phyloP scores from a whole-genome alignment of 2,329 filamentous ascomycete species.

The Aspergillus sp. region DNA sequence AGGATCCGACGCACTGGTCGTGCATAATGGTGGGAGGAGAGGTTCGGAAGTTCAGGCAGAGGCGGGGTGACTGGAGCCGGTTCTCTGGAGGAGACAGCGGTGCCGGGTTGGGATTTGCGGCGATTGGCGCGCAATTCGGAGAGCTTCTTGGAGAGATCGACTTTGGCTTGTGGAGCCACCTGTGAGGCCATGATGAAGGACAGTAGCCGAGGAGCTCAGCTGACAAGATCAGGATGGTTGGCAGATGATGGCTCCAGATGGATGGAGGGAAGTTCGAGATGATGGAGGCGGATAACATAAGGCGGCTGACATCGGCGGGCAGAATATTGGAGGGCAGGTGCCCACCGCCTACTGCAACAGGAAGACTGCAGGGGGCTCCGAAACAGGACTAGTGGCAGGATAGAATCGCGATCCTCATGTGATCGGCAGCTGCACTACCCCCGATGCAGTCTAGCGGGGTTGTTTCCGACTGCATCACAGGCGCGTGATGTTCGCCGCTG shows the following conservation, averaged over 20 bases:
- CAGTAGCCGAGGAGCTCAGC: slow-evolving; percentile 6
- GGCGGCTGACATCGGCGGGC: not conserved
- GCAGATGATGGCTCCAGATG: not conserved
- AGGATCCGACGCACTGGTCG: slow-evolving; percentile 76
- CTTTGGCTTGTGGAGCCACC: slow-evolving; percentile 19
- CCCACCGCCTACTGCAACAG: slow-evolving; percentile 10
- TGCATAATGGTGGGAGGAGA: slow-evolving; percentile 59
- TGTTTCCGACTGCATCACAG: not conserved
- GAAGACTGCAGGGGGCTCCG: not conserved
- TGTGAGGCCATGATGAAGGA: slow-evolving; percentile 23
- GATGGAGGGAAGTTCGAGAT: not conserved
- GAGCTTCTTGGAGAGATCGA: slow-evolving; percentile 42
- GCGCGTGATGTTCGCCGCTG: not conserved
- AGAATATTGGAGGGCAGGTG: not conserved
- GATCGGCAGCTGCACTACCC: slow-evolving; percentile 5
- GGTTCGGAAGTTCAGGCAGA: slow-evolving; percentile 66
- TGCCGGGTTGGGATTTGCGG: slow-evolving; percentile 25
- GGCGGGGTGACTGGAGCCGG: slow-evolving; percentile 73
- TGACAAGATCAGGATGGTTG: slow-evolving; percentile 3
- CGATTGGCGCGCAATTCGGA: slow-evolving; percentile 33
- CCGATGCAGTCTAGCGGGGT: slow-evolving; percentile 6
- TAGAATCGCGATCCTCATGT: slow-evolving; percentile 5
- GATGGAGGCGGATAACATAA: not conserved
- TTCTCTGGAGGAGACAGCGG: slow-evolving; percentile 27
- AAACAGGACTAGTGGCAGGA: slow-evolving; percentile 6